phyloP scores from a whole-genome alignment of 805 yeast species.

The Candida fluviatilis region DNA sequence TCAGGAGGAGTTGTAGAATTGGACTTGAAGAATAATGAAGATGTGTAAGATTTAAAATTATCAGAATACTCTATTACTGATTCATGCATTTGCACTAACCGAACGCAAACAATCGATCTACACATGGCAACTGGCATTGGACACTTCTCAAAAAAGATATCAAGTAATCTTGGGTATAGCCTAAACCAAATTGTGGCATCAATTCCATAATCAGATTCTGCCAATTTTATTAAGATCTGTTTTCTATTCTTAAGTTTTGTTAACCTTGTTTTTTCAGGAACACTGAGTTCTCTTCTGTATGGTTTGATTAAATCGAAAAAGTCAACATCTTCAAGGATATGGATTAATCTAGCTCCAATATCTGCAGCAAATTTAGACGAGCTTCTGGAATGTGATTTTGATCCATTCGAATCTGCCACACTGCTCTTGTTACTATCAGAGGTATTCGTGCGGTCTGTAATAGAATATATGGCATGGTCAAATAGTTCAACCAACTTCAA shows the following conservation, averaged over 20 bases:
- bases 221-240: slow-evolving; percentile 68
- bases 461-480: slow-evolving; percentile 73
- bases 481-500: slow-evolving; percentile 77
- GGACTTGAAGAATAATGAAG: slow-evolving; percentile 32
- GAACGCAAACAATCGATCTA: slow-evolving; percentile 82
- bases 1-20: slow-evolving; percentile 50
- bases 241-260: slow-evolving; percentile 59
- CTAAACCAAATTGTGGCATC: slow-evolving; percentile 97
- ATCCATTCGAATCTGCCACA: slow-evolving; percentile 5
- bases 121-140: slow-evolving; percentile 94
- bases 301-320: slow-evolving; percentile 58
- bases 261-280: slow-evolving; percentile 75
- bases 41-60: slow-evolving; percentile 31
- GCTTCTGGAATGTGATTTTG: slow-evolving; percentile 46
- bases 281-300: slow-evolving; percentile 49
- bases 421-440: slow-evolving; percentile 6
- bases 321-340: slow-evolving; percentile 69
- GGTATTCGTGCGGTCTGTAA: slow-evolving; percentile 25
- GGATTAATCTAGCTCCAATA: slow-evolving; percentile 70
- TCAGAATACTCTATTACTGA: slow-evolving; percentile 55
- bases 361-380: slow-evolving; percentile 76
- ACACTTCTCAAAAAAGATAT: slow-evolving; percentile 68
- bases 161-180: slow-evolving; percentile 71
- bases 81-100: slow-evolving; percentile 83
- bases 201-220: slow-evolving; percentile 90